Base-by-base conservation (phyloP, 495 filamentous ascomycete genomes). In the Podospora anserina region DNA sequence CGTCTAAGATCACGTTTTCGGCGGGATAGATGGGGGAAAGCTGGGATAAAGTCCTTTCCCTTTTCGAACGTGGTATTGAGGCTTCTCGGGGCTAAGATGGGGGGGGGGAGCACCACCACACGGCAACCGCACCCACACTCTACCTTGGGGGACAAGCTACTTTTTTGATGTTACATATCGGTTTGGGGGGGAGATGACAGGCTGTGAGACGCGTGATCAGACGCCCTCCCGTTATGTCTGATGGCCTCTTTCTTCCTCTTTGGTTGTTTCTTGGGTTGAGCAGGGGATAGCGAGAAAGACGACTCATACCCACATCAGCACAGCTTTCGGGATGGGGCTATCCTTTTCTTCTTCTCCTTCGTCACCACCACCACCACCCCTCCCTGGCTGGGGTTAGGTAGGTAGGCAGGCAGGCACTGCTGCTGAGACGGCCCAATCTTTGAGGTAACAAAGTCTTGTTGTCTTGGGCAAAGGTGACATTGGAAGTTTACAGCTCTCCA, bases 391-490 rank as follows among this genome's bases (percentile, higher is more conserved):
- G 39, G 39, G 39, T 6, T 4, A 7, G 30, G 30, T 7, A 32
- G 30, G 30, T 32, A 49, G 39, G 44, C 66, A 71, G 70, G 66
- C 70, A 68, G 66, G 66, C 62, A 62, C 65, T 32, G 30, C 30
- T 32, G 30, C 57, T 61, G 61, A 61, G 53, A 67, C 59, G 63
- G 66, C 30, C 53, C 66, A 27, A 32, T 15, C 2, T 32, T 32
- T 34, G 55, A 65, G 59, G 53, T 57, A 16, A 0, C 9, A 16
- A 63, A 32, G 27, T 23, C 61, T 49, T 44, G 61, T 1, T 23
- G 7, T 60, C n/a, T 27, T 19, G 13, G 58, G n/a, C 6, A 5
- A 61, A 6, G 9, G 60, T 62, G 60, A 16, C 18, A 26, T 34
- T 59, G 19, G 18, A 20, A 27, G 26, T 27, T 59, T 34, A n/a